Evolutionary conservation across 441 rosid species (phyloP).

Genomic region (Monsonia emarginata): DNA sequence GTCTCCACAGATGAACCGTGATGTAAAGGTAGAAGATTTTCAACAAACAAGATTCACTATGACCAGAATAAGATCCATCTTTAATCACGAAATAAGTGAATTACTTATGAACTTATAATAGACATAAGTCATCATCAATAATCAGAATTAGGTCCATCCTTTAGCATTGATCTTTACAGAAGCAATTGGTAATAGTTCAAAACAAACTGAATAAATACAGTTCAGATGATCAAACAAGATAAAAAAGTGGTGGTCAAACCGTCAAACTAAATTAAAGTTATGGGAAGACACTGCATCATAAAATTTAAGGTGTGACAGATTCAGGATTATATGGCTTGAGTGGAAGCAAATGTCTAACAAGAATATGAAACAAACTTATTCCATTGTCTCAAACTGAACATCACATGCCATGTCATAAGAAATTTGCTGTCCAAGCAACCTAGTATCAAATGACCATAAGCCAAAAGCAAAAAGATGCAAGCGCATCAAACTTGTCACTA

Average conservation of each 20-base stretch:
- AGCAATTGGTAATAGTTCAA: background rate
- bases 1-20: background rate
- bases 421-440: slow-evolving; percentile 31
- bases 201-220: background rate
- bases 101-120: background rate
- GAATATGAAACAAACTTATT: background rate
- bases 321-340: background rate
- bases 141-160: background rate
- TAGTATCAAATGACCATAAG: slow-evolving; percentile 30
- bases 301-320: background rate
- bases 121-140: background rate
- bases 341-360: background rate
- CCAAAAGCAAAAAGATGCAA: slow-evolving; percentile 34
- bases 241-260: too few relatives aligned
- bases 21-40: background rate
- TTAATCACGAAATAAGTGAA: background rate
- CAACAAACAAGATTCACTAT: background rate
- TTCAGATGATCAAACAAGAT: background rate
- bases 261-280: background rate
- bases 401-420: slow-evolving; percentile 17
- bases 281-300: background rate
- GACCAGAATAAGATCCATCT: background rate
- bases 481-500: slow-evolving; percentile 60
- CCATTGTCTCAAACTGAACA: background rate
- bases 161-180: background rate